phyloP scores from a whole-genome alignment of 768 basidiomycete genomes.

The Suillus cothurnatus region DNA sequence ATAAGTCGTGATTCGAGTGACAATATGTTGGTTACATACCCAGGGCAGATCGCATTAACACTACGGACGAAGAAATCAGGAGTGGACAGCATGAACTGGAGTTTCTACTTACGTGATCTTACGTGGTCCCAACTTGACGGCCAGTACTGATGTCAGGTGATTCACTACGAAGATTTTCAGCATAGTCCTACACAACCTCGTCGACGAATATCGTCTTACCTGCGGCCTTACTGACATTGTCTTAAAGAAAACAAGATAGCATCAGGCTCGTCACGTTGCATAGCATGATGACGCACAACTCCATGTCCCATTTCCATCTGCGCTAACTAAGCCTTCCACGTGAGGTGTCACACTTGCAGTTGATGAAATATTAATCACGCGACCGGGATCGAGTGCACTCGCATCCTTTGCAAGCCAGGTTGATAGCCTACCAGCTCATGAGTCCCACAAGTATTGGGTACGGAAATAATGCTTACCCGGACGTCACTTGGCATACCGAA shows the following conservation, averaged over 20 bases:
- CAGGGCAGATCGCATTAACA: slow-evolving; percentile 84
- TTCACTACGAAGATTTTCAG: slow-evolving; percentile 49
- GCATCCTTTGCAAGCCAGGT: slow-evolving; percentile 68
- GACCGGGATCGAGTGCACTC: slow-evolving; percentile 62
- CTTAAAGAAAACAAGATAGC: slow-evolving; percentile 36
- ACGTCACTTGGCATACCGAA: slow-evolving; percentile 40
- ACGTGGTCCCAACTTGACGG: slow-evolving; percentile 58
- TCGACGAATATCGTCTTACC: slow-evolving; percentile 34
- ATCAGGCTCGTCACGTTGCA: slow-evolving; percentile 6
- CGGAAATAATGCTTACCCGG: slow-evolving; percentile 34
- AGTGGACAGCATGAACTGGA: background rate
- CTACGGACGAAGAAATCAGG: slow-evolving; percentile 36
- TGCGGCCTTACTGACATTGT: slow-evolving; percentile 84
- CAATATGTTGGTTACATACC: slow-evolving; percentile 43
- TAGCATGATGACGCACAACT: slow-evolving; percentile 60
- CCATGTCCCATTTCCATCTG: slow-evolving; percentile 67
- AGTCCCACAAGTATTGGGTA: background rate
- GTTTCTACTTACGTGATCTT: slow-evolving; percentile 62
- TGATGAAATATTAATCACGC: slow-evolving; percentile 85
- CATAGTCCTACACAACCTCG: background rate
- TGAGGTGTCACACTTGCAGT: slow-evolving; percentile 56
- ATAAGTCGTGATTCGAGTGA: background rate
- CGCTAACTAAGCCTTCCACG: slow-evolving; percentile 51
- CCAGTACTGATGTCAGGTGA: slow-evolving; percentile 75
- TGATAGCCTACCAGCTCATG: slow-evolving; percentile 24